These are phyloP conservation scores for Agroathelia rolfsii DNA, from an alignment of 1,284 basidiomycete genomes.

Conservation along the genomic window DNA sequence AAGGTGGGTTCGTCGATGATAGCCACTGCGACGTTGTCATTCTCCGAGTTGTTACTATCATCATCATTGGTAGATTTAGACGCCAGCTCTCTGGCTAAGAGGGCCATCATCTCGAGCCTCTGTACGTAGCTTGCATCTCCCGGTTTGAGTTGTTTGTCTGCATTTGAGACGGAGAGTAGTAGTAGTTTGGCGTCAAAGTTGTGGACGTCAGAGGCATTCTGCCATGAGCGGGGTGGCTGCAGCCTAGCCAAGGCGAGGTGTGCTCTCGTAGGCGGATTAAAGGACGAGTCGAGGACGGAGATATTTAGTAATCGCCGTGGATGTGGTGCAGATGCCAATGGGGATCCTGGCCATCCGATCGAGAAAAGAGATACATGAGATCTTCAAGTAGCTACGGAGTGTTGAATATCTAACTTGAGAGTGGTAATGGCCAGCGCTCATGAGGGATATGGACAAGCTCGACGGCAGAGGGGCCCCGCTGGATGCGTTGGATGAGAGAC, in stretches of 20 bases:
- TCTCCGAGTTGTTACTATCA: slow-evolving; percentile 11
- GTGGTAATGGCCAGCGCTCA: slow-evolving; percentile 43
- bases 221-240: slow-evolving; percentile 19
- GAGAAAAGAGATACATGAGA: too few species aligned
- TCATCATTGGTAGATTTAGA: slow-evolving; percentile 4
- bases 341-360: too few species aligned
- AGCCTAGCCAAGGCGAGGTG: slow-evolving; percentile 79
- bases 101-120: slow-evolving; percentile 75
- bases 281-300: slow-evolving; percentile 82
- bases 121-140: slow-evolving; percentile 69
- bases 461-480: slow-evolving; percentile 33
- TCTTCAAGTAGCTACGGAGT: too few species aligned
- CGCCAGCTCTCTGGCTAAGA: slow-evolving; percentile 47
- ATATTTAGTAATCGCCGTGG: slow-evolving; percentile 29
- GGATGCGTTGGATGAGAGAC: slow-evolving; percentile 32
- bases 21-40: slow-evolving; percentile 63
- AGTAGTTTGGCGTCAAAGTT: slow-evolving; percentile 75
- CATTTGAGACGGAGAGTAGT: slow-evolving; percentile 82
- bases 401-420: too few species aligned
- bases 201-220: slow-evolving; percentile 8
- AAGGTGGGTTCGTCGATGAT: slow-evolving; percentile 86
- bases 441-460: slow-evolving; percentile 49
- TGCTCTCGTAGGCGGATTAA: slow-evolving; percentile 88
- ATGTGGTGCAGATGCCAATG: slow-evolving; percentile 13
- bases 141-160: slow-evolving; percentile 71